Conservation (phyloP, 805 yeast genomes). For the Wickerhamomyces hampshirensis region DNA sequence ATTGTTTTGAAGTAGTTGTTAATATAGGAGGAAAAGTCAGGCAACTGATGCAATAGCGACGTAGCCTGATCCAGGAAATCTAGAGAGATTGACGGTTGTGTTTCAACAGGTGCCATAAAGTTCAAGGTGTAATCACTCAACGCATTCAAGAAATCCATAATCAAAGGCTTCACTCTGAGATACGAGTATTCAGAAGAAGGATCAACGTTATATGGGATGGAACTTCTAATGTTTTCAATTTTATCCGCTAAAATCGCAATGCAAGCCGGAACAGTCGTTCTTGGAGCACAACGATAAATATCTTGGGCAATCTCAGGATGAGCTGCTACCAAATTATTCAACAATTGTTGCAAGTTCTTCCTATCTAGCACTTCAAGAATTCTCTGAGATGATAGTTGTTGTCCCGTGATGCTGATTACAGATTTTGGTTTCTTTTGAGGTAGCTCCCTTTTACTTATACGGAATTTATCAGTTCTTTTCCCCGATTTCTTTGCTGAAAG, state of each 20-base stretch:
- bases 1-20: conserved; percentile 38
- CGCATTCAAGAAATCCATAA: conserved; percentile 65
- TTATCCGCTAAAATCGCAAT: conserved; percentile 42
- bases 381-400: conserved; percentile 56
- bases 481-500: conserved; percentile 3
- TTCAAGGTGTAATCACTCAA: conserved; percentile 70
- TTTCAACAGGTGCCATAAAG: conserved; percentile 68
- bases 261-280: conserved; percentile 50
- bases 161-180: conserved; percentile 60
- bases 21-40: conserved; percentile 51
- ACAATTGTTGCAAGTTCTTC: conserved; percentile 44
- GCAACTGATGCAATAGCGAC: conserved; percentile 54
- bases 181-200: conserved; percentile 70
- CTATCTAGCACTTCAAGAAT: conserved; percentile 66
- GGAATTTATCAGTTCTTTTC: conserved; percentile 11
- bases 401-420: conserved; percentile 39
- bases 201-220: conserved; percentile 75
- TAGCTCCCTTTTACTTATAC: conserved; percentile 8
- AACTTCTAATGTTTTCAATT: conserved; percentile 34
- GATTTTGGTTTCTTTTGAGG: conserved; percentile 25
- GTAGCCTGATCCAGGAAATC: conserved; percentile 61
- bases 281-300: conserved; percentile 48
- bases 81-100: conserved; percentile 45
- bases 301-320: conserved; percentile 61
- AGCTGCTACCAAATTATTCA: conserved; percentile 46